A percentile compares a stretch with the other conserved stretches of the same genome.
These are phyloP conservation scores for Cutaneotrichosporon dermatis DNA, from an alignment of 1,284 basidiomycete genomes.

Conservation along the genomic window DNA sequence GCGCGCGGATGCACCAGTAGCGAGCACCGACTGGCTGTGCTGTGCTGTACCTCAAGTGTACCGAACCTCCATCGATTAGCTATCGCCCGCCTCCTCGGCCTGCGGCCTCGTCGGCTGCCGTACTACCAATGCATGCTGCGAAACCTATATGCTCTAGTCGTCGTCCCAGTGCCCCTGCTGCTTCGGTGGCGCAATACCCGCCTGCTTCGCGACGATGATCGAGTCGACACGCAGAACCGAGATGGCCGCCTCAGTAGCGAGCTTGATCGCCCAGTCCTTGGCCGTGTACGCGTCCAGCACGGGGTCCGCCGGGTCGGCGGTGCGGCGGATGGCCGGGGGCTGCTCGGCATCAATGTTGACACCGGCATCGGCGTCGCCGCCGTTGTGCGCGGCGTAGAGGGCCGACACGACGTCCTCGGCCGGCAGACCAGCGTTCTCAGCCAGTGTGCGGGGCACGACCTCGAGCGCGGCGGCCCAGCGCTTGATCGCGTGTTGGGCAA, in stretches of 20 bases:
- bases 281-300: constrained; percentile 46
- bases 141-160: constrained; percentile 32
- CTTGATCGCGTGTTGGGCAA: constrained; percentile 91
- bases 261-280: constrained; percentile 50
- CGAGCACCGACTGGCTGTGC: too few species aligned
- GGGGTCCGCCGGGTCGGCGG: constrained; percentile 14
- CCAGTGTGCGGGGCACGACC: constrained; percentile 86
- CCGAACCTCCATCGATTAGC: too few species aligned
- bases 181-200: constrained; percentile 56
- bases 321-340: constrained; percentile 27
- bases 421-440: constrained; percentile 93
- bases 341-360: constrained; percentile 77
- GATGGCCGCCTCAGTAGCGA: constrained; percentile 81
- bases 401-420: constrained; percentile 87
- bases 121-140: constrained; percentile 8
- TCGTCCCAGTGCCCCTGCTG: constrained; percentile 51
- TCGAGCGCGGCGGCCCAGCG: constrained; percentile 86
- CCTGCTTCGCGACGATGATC: constrained; percentile 95
- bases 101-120: too few species aligned
- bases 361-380: constrained; percentile 56
- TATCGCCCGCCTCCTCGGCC: too few species aligned
- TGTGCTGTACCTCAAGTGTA: too few species aligned
- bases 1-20: too few species aligned
- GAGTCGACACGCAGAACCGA: constrained; percentile 92
- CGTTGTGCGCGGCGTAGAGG: constrained; percentile 84